A percentile compares a stretch with the other conserved stretches of the same genome.
Evolutionary conservation across 441 rosid genomes (phyloP).

Genomic region (Corymbia citriodora): DNA sequence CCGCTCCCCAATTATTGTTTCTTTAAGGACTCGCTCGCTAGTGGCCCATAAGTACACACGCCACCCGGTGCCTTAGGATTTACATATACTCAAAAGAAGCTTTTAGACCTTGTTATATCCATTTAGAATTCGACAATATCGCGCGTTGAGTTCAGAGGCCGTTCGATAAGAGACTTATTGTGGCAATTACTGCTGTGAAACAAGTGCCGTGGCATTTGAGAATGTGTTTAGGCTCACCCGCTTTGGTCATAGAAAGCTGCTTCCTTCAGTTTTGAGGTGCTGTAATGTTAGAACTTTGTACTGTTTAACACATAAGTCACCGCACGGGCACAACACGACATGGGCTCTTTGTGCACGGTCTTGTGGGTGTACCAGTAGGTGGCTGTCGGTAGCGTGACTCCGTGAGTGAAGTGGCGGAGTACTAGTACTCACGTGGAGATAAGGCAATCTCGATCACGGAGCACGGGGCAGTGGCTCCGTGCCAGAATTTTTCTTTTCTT

Average conservation of each 20-base stretch:
- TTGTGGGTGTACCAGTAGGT: neutral
- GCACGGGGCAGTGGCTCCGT: neutral
- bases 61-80: neutral
- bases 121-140: neutral
- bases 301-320: neutral
- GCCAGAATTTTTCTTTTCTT: neutral
- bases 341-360: neutral
- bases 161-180: neutral
- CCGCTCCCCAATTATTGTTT: neutral
- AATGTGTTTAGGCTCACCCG: neutral
- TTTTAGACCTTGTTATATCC: neutral
- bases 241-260: neutral
- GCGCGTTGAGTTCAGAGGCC: neutral
- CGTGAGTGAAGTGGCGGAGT: neutral
- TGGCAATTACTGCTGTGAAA: neutral
- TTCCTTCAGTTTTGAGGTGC: neutral
- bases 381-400: neutral
- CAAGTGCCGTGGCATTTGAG: neutral
- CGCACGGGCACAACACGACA: neutral
- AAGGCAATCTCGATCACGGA: neutral
- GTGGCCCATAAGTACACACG: neutral
- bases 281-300: neutral
- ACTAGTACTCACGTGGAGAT: neutral
- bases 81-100: neutral
- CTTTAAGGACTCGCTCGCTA: neutral